Evolutionary conservation across 2,329 filamentous ascomycete species (phyloP), one percentile per base, ranked within the genome.

Genomic region (Fusarium sp.): DNA sequence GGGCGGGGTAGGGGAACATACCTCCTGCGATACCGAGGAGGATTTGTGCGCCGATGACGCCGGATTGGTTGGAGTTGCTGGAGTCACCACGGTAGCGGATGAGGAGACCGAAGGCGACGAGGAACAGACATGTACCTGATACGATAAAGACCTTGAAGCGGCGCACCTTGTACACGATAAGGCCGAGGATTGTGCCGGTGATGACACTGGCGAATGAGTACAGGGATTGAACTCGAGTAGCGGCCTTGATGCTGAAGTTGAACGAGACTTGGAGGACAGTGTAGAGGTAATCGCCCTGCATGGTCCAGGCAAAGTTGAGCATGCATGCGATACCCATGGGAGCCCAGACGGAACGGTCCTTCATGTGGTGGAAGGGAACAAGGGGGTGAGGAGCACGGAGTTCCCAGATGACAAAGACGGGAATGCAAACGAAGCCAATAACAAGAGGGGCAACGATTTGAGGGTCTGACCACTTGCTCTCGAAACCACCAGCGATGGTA

Each of bases 131-230:
- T 3, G 88, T 90, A 34, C 89, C 90, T 29, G 80, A 79, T 42
- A 91, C 78, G 74, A 91, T 90, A 77, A 91, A 89, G n/a, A 82
- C 76, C 75, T 91, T 91, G 74, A 91, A 84, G 25, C 86, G 87
- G 56, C 88, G 85, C 25, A 89, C 82, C 58, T 82, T 83, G 80
- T 83, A 85, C 42, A 91, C 85, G 32, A 91, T 77, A 15, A 89
- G 74, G 8, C 89, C 89, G 18, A 89, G 81, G 47, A 87, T 73
- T 46, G 85, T 82, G 29, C 89, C 89, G 3, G 85, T 83, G 56
- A 91, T 81, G 63, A 90, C 88, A 24, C 87, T 89, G 52, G 79
- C 77, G 72, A 86, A 86, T 0, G 81, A 83, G 83, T 91, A 92
- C 2, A 91, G 82, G 0, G 86, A 88, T 1, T 82, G 81, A 64